Base-by-base conservation (phyloP, 1,139 yeast species). In the Pneumocystis sp. region DNA sequence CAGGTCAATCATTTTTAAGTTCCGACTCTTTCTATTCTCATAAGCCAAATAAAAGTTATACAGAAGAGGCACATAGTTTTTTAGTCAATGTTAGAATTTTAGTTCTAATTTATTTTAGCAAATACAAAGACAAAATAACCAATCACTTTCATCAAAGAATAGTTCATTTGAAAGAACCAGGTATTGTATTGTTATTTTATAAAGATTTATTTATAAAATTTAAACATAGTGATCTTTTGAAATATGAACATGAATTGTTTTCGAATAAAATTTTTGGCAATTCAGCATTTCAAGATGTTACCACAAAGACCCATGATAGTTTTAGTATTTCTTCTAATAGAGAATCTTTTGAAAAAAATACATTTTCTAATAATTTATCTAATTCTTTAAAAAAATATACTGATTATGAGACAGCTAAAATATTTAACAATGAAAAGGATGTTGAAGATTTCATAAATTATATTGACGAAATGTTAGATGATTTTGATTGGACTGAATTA, bases 401-500 rank as follows among this genome's bases (percentile, higher is more conserved):
- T 50, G 57, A 50, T 25, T 25, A 50, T 12, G 57, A 50, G 10
- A 25, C 17, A 3, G 4, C 10, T 10, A 50, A 50, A 50, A n/a
- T 29, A 10, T 29, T 29, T 50, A 25, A 39, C 31, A 42, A 60
- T 40, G 34, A 60, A 25, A 60, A 60, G 17, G 62, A 40, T 31
- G 17, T 15, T 5, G 62, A 60, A 10, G 62, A 42, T 25, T 29
- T 60, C 25, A 15, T 50, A 29, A 60, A 60, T 60, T 29, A 60
- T 8, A 42, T 65, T 19, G 67, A 65, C 29, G 64, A 61, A 15
- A 40, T 62, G 1, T 29, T 89, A 68, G 88, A 86, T 44, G 93
- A 86, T 68, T 81, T 89, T 37, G 83, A 83, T 56, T 89, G 96
- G 95, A 82, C 82, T 39, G 79, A 85, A 0, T 76, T 80, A 21